A percentile compares a stretch with the other conserved stretches of the same genome.
phyloP scores from a whole-genome alignment of 1,139 yeast species.

The Scheffersomyces lignicola region DNA sequence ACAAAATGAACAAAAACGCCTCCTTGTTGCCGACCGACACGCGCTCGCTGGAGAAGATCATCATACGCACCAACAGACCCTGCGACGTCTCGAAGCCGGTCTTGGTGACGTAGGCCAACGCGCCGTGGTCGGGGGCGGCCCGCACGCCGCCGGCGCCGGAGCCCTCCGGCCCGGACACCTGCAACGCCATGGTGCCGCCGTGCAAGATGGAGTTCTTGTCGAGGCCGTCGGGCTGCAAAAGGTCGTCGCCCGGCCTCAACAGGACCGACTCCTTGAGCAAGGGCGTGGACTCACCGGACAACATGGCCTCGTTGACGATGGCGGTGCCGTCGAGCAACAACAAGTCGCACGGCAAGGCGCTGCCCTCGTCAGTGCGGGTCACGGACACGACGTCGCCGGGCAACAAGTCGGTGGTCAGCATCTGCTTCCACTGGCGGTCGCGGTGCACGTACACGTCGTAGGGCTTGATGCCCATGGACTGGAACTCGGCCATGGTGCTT shows the following conservation, averaged over 20 bases:
- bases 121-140: conserved; percentile 86
- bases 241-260: conserved; percentile 73
- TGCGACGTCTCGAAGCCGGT: conserved; percentile 98
- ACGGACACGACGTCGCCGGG: conserved; percentile 94
- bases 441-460: conserved; percentile 75
- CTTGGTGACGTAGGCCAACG: conserved; percentile 83
- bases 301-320: conserved; percentile 96
- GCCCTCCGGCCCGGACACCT: conserved; percentile 69
- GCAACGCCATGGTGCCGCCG: conserved; percentile 97
- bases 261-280: conserved; percentile 87
- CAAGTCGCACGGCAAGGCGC: conserved; percentile 96
- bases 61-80: conserved; percentile 95
- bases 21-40: conserved; percentile 96
- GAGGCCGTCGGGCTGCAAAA: conserved; percentile 70
- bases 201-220: conserved; percentile 89
- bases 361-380: conserved; percentile 84
- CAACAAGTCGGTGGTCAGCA: conserved; percentile 72
- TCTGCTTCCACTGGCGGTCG: conserved; percentile 64
- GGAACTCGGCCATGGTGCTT: conserved; percentile 89
- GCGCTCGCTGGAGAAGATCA: conserved; percentile 96
- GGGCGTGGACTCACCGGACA: conserved; percentile 98
- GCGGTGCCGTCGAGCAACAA: conserved; percentile 83
- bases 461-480: conserved; percentile 97
- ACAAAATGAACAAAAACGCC: conserved; percentile 87
- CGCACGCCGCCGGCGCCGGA: conserved; percentile 46